Evolutionary conservation across 129 eudicot genomes (phyloP).

Genomic region (Chrysanthemum lavandulifolium): DNA sequence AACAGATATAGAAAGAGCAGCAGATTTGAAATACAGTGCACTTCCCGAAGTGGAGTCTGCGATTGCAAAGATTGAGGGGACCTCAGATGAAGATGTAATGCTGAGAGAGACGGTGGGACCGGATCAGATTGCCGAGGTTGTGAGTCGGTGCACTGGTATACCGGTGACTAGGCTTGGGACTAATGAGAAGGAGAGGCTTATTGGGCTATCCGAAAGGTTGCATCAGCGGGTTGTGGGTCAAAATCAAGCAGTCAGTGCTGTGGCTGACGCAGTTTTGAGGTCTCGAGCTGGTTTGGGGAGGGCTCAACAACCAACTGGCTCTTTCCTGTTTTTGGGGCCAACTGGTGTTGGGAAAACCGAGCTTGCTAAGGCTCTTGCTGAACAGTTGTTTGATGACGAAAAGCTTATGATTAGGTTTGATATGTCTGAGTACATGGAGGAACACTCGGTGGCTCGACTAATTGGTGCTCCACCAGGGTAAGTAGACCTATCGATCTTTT

Average conservation of each 20-base stretch:
- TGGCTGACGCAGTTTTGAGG: no score
- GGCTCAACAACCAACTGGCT: no score
- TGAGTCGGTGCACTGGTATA: constrained; percentile 97
- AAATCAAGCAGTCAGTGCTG: no score
- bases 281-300: no score
- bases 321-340: no score
- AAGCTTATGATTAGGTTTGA: constrained; percentile 83
- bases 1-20: constrained; percentile 81
- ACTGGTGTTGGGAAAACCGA: no score
- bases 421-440: constrained; percentile 98
- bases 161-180: constrained; percentile 93
- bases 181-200: constrained; percentile 77
- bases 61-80: constrained; percentile 63
- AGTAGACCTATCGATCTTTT: background rate
- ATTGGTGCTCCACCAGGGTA: constrained; percentile 99
- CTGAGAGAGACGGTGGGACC: constrained; percentile 92
- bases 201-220: constrained; percentile 75
- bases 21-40: constrained; percentile 87
- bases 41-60: constrained; percentile 85
- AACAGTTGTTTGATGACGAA: constrained; percentile 51
- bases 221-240: constrained; percentile 87
- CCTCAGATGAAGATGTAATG: constrained; percentile 55
- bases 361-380: no score
- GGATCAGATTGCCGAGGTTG: constrained; percentile 94
- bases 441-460: constrained; percentile 85